Evolutionary conservation across 225 moss, liverwort and hornwort species (phyloP).

Genomic region (Bryoerythrophyllum caledonicum): DNA sequence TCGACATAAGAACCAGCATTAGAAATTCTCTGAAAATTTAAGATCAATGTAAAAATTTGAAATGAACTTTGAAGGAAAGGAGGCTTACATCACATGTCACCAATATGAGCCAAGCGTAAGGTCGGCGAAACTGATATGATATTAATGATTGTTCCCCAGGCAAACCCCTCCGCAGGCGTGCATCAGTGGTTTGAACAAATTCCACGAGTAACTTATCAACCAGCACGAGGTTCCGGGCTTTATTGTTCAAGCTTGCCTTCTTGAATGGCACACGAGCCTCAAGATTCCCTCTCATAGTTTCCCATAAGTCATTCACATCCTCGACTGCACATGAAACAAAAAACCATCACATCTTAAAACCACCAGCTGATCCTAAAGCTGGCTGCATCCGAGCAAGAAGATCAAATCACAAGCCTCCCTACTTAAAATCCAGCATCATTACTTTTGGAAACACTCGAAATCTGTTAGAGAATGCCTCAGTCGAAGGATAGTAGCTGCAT

Average conservation of each 20-base stretch:
- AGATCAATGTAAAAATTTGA: background rate
- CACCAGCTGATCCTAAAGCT: conserved; percentile 19
- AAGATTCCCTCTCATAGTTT: conserved; percentile 68
- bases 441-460: conserved; percentile 11
- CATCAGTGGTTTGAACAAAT: conserved; percentile 90
- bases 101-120: conserved; percentile 83
- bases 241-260: conserved; percentile 85
- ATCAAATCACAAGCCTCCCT: conserved; percentile 10
- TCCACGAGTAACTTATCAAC: conserved; percentile 90
- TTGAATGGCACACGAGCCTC: conserved; percentile 88
- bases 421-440: background rate
- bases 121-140: conserved; percentile 81
- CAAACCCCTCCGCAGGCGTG: conserved; percentile 81
- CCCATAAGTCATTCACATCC: conserved; percentile 94
- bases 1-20: background rate
- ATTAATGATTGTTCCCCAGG: conserved; percentile 67
- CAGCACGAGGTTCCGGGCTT: conserved; percentile 85
- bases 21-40: background rate
- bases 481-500: conserved; percentile 7
- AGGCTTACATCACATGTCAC: conserved; percentile 86
- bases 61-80: conserved; percentile 5
- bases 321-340: conserved; percentile 65
- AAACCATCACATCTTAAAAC: conserved; percentile 34
- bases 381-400: background rate
- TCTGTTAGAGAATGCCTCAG: background rate